A percentile compares a stretch with the other conserved stretches of the same genome.
These are phyloP conservation scores for Chaetomium cochliodes DNA, from an alignment of 495 filamentous ascomycete genomes.

Conservation along the genomic window DNA sequence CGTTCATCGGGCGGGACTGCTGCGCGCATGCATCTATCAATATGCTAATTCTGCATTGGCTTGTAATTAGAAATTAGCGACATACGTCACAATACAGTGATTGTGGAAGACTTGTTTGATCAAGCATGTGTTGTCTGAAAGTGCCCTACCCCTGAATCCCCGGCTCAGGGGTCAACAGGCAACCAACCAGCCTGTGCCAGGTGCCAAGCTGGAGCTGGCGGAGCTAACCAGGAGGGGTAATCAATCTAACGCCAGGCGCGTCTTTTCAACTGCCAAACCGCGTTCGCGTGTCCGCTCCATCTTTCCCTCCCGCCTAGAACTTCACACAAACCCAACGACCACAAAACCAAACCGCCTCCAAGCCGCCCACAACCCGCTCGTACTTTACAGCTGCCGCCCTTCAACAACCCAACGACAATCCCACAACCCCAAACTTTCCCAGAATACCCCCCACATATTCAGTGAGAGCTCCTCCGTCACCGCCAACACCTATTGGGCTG, in stretches of 20 bases:
- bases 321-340: constrained; percentile 8
- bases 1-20: constrained; percentile 20
- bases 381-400: neutral
- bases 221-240: constrained; percentile 25
- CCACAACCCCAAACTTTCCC: neutral
- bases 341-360: neutral
- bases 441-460: constrained; percentile 10
- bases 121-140: neutral
- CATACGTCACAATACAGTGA: constrained; percentile 10
- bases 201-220: constrained; percentile 3
- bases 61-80: constrained; percentile 28
- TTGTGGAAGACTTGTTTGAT: neutral
- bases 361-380: neutral
- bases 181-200: neutral
- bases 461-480: constrained; percentile 15
- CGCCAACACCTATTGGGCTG: neutral
- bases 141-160: neutral
- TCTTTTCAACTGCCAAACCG: constrained; percentile 24
- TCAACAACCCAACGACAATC: neutral
- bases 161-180: neutral
- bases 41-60: constrained; percentile 1
- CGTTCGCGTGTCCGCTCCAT: constrained; percentile 24
- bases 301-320: constrained; percentile 19
- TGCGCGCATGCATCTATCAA: neutral
- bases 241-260: constrained; percentile 35